phyloP scores from a whole-genome alignment of 1,284 basidiomycete species.

The Trichosporon ovoides region DNA sequence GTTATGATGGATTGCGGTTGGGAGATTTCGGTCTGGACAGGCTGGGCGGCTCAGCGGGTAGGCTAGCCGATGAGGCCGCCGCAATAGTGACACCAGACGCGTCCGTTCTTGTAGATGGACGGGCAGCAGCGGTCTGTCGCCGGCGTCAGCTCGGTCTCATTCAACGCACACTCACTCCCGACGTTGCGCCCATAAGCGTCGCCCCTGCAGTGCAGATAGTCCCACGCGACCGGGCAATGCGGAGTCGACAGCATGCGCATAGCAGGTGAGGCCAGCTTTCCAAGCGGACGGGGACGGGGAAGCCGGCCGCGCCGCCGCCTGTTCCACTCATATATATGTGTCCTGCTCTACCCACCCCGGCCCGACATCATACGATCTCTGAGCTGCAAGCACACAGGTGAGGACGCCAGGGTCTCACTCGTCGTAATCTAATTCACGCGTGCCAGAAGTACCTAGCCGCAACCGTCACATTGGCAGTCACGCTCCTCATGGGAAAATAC shows the following conservation, averaged over 20 bases:
- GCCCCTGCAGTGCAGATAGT: background rate
- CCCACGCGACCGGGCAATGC: background rate
- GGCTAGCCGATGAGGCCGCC: background rate
- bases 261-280: background rate
- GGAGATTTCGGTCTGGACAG: background rate
- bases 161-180: background rate
- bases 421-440: too few relatives aligned
- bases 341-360: too few relatives aligned
- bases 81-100: slow-evolving; percentile 2
- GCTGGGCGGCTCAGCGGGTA: background rate
- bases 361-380: too few relatives aligned
- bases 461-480: too few relatives aligned
- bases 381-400: too few relatives aligned
- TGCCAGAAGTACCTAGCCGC: too few relatives aligned
- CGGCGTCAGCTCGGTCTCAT: background rate
- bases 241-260: background rate
- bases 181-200: background rate
- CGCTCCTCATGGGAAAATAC: too few relatives aligned
- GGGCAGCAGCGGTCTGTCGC: background rate
- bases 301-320: background rate
- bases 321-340: background rate
- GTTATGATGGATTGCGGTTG: too few relatives aligned
- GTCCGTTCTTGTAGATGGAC: background rate
- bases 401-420: too few relatives aligned
- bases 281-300: background rate